phyloP scores from a whole-genome alignment of 139 green algal genomes.

The Volvox africanus region DNA sequence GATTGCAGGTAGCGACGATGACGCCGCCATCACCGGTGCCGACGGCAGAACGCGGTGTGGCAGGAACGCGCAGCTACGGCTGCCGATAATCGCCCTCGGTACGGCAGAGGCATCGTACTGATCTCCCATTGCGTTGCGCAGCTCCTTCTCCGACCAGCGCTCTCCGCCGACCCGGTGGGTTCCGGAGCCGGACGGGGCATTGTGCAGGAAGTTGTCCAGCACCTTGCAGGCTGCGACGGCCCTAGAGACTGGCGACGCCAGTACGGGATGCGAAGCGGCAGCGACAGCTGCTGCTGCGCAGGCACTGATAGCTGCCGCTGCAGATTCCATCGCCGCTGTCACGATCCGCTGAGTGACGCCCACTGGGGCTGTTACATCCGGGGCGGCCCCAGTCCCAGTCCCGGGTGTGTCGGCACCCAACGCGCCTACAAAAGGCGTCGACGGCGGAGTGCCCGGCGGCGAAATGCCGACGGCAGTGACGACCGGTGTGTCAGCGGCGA shows the following conservation, averaged over 20 bases:
- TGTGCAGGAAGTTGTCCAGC: background rate
- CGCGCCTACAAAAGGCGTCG: background rate
- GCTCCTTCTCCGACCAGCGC: constrained; percentile 21
- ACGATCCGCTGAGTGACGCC: background rate
- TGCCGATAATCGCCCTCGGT: background rate
- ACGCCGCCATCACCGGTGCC: background rate
- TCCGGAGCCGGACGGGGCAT: too few relatives aligned
- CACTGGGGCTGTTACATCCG: background rate
- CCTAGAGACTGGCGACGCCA: background rate
- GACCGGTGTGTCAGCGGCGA: background rate
- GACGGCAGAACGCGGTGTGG: too few relatives aligned
- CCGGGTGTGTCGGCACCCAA: background rate
- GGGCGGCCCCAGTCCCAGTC: background rate
- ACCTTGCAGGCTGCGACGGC: background rate
- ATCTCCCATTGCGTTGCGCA: constrained; percentile 24
- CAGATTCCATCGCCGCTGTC: background rate
- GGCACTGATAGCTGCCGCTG: background rate
- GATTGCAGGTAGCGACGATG: background rate
- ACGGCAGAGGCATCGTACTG: constrained; percentile 10
- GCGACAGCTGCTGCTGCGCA: background rate
- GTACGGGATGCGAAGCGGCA: background rate
- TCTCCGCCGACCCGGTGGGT: background rate
- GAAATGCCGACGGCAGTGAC: background rate
- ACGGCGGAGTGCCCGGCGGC: background rate
- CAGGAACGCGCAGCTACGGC: background rate